Base-by-base conservation (phyloP, 176 grass and related monocot genomes). In the Miscanthus lutarioriparius region DNA sequence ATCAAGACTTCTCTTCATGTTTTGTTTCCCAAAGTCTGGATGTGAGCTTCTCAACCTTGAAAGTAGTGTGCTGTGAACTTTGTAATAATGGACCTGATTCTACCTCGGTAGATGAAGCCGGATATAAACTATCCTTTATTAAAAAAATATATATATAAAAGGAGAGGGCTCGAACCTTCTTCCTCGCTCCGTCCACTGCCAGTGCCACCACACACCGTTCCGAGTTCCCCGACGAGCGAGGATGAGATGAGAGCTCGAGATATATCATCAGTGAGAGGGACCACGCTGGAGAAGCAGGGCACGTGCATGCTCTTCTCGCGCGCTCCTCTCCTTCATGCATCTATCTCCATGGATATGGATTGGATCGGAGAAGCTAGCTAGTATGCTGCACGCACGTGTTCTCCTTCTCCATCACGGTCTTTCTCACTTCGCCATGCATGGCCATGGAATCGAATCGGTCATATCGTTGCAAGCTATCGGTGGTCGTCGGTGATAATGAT, bases 211-310 rank as follows among this genome's bases (percentile, higher is more conserved):
- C 48, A 1, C 47, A 10, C 72, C 86, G 4, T 44, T 78, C 36
- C 22, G 4, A 15, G 5, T 37, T 37, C 36, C 6, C 4, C n/a
- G n/a, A n/a, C n/a, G n/a, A 16, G 33, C 2, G 0, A 11, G 68
- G 27, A 26, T 7, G 22, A 4, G n/a, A n/a, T 71, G 58, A 23
- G 53, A 58, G 20, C 2, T 58, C 53, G 20, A 22, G 22, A 25
- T 0, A 59, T 54, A 56, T 23, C n/a, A n/a, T n/a, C 19, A 54
- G 51, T 66, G 84, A 74, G 47, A 74, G 69, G 47, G 61, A 79
- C 84, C 84, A 40, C 69, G 89, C 45, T 90, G 89, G 89, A 90
- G 89, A 90, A 90, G 89, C 89, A 90, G 89, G 89, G 84, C 89
- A 90, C 89, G 89, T 90, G 89, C 89, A 90, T 83, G 74, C 83